Conservation (phyloP, 108 stramenopile genomes). For the Fragilariopsis cylindrus region DNA sequence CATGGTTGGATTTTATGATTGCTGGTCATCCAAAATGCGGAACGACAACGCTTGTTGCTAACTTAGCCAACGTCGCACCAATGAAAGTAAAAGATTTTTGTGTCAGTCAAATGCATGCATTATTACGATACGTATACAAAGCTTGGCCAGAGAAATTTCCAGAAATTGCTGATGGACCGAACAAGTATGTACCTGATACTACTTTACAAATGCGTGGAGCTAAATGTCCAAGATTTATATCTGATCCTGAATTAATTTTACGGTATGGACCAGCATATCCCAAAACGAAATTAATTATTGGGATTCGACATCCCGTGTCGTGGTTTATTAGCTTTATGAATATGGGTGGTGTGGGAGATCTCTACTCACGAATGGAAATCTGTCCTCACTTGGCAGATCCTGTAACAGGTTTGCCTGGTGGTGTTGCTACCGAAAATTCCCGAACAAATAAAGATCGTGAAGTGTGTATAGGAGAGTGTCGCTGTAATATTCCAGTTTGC, state of each 20-base stretch:
- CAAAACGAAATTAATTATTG: conserved; percentile 43
- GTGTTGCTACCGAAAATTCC: neutral
- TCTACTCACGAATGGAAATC: conserved; percentile 24
- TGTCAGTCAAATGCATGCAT: neutral
- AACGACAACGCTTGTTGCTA: conserved; percentile 56
- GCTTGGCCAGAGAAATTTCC: conserved; percentile 24
- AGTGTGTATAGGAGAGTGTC: conserved; percentile 23
- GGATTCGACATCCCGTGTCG: conserved; percentile 41
- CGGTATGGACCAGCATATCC: neutral
- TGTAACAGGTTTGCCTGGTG: neutral
- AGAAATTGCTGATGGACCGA: conserved; percentile 2
- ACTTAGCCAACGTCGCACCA: conserved; percentile 29
- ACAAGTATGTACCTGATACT: neutral
- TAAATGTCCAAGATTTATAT: conserved; percentile 51
- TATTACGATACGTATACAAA: conserved; percentile 27
- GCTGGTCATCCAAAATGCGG: conserved; percentile 60
- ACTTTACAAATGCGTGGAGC: conserved; percentile 22
- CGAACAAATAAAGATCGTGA: neutral
- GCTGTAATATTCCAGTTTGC: conserved; percentile 40
- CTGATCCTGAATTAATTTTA: neutral
- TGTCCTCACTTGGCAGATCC: conserved; percentile 5
- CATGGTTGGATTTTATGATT: conserved; percentile 52
- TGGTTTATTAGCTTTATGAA: conserved; percentile 54
- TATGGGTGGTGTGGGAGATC: conserved; percentile 31
- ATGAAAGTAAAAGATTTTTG: conserved; percentile 31